Base-by-base conservation (phyloP, 169 alveolate genomes). In the Plasmodium ovale region DNA sequence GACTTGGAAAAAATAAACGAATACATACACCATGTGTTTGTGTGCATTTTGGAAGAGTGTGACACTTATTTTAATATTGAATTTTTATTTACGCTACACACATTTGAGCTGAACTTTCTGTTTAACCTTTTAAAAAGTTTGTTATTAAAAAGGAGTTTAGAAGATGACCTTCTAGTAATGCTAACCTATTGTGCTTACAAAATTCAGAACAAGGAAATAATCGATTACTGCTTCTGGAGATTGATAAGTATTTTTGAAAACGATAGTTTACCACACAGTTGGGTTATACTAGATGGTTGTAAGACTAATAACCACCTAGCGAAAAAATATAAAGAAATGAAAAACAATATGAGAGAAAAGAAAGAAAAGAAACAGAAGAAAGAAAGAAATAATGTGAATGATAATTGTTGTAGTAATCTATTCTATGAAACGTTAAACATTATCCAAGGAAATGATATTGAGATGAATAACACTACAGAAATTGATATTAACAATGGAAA, bases 161-260 rank as follows among this genome's bases (percentile, higher is more conserved):
- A 68, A 68, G 82, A 85, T 85, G 87, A 85, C 23, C 19, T 68
- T 51, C 39, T 85, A 12, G 62, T 85, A 3, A 85, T 85, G 87
- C 39, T 85, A 69, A 85, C 87, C 12, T 85, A 85, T 72, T 67
- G 91, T 42, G 91, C 69, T 7, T 85, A 37, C 56, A 85, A 56
- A 68, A 54, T 69, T 23, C 23, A 69, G 1, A 85, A 85, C 23
- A 42, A 54, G 12, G 91, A 85, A 85, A 56, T 85, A 9, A 58
- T 85, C 21, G 65, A 60, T 9, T 62, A 54, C 33, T 67, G 91
- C 29, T 85, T 85, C 44, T 85, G 91, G 91, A 67, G 49, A 53
- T 9, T 85, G 2, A 51, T 85, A 39, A 56, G 87, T 5, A 62
- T 85, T 1, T 85, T 85, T 54, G 91, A 85, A 33, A 58, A 49